Conservation (phyloP, 352 stramenopile genomes). For the Phytophthora hibernalis region DNA sequence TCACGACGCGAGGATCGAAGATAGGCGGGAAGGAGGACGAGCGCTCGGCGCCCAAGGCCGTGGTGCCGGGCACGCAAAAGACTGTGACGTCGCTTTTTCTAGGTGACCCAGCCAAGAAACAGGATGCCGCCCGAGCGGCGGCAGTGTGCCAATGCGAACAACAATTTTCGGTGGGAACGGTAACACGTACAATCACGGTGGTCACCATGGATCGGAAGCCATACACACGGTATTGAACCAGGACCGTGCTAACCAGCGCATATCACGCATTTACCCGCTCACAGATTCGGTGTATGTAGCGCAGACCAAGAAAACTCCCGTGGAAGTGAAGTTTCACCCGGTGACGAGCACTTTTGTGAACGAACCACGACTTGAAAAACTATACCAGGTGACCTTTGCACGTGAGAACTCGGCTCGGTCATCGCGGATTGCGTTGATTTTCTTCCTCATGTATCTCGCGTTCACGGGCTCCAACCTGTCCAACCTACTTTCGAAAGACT, state of each 20-base stretch:
- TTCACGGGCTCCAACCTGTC: constrained; percentile 78
- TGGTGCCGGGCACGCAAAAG: constrained; percentile 32
- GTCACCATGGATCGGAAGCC: constrained; percentile 33
- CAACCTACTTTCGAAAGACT: constrained; percentile 71
- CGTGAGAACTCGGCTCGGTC: constrained; percentile 76
- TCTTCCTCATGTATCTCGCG: constrained; percentile 76
- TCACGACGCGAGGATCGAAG: constrained; percentile 26
- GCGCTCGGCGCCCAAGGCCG: constrained; percentile 39
- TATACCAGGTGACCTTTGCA: constrained; percentile 86
- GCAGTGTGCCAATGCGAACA: constrained; percentile 5
- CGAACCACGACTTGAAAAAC: constrained; percentile 73
- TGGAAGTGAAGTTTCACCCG: constrained; percentile 82
- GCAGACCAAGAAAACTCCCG: constrained; percentile 77
- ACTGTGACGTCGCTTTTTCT: constrained; percentile 41
- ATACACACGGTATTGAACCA: constrained; percentile 53
- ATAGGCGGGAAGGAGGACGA: constrained; percentile 53
- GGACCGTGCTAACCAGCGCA: constrained; percentile 68
- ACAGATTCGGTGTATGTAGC: constrained; percentile 74
- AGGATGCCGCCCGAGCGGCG: constrained; percentile 16
- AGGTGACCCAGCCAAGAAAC: constrained; percentile 23
- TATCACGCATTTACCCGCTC: constrained; percentile 79
- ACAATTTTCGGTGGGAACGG: constrained; percentile 22
- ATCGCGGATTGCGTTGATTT: constrained; percentile 64
- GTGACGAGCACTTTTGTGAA: constrained; percentile 78
- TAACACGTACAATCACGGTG: constrained; percentile 18